Percentiles rank a stretch among this genome's conserved stretches.
Conservation (phyloP, 2,329 filamentous ascomycete genomes). For the Diplodia seriata region DNA sequence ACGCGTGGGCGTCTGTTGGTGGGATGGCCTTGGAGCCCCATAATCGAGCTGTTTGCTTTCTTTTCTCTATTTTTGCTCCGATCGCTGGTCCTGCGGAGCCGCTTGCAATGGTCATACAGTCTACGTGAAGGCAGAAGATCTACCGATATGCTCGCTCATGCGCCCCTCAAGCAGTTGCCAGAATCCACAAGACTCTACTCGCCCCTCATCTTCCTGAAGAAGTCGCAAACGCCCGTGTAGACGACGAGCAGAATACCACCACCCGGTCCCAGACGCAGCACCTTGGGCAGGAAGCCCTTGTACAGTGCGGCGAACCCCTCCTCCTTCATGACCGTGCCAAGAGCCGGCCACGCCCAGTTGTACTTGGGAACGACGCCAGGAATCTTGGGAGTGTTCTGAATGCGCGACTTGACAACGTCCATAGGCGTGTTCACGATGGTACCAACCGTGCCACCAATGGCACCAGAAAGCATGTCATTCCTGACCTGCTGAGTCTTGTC, state of each 20-base stretch:
- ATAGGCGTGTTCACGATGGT: constrained; percentile 94
- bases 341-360: constrained; percentile 94
- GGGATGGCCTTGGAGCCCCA: background rate
- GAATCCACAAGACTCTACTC: constrained; percentile 35
- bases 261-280: constrained; percentile 76
- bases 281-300: constrained; percentile 98
- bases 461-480: constrained; percentile 87
- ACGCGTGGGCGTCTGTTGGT: too few relatives aligned
- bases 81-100: background rate
- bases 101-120: constrained; percentile 17
- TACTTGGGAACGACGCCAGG: constrained; percentile 88
- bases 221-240: constrained; percentile 89
- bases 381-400: constrained; percentile 90
- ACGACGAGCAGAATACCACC: constrained; percentile 81
- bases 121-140: constrained; percentile 10
- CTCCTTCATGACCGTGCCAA: constrained; percentile 87
- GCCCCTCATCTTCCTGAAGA: constrained; percentile 76
- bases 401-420: constrained; percentile 97
- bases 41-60: background rate
- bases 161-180: constrained; percentile 10
- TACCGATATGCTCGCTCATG: constrained; percentile 24
- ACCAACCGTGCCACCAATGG: constrained; percentile 86
- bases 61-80: background rate
- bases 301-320: constrained; percentile 92
- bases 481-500: constrained; percentile 81